Evolutionary conservation across 2,329 filamentous ascomycete genomes (phyloP), one percentile per base, ranked within the genome.

Genomic region (Talaromyces sp.): DNA sequence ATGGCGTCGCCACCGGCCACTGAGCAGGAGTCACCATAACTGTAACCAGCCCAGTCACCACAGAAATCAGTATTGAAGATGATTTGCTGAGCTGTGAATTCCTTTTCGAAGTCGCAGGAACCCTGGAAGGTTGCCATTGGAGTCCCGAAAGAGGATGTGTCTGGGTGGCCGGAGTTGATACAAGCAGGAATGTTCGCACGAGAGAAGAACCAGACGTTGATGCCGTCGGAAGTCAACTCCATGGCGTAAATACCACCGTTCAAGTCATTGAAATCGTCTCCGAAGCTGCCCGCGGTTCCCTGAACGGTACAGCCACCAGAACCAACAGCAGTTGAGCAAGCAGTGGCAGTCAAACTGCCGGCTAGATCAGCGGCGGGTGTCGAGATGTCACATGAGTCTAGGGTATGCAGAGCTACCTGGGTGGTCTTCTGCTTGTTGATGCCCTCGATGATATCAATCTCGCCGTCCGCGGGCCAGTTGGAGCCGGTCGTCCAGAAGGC

Each of bases 1-100:
- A 95, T 11, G 82, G 88, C 58, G 84, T 88, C 69, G 84, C 81
- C 56, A 81, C 78, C 12, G 79, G 78, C 76, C 88, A 93, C 82
- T 0, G 74, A 72, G 23, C 33, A 40, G 67, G 74, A 73, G 84
- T 88, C 59, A 5, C 68, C 71, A 50, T 69, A 84, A 1, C 80
- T 77, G 16, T 70, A 67, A 12, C 82, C 82, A 7, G 83, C 82
- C 82, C 83, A 85, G 60, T 82, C 80, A 37, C 83, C 83, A 64
- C 82, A 84, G 71, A 84, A 84, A 0, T 81, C 82, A 1, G 77
- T 81, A 66, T 84, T 80, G 62, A 84, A 79, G 23, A 83, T 72
- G 55, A 80, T 75, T 18, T 75, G 71, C 62, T 79, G 75, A 8
- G 73, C 60, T 50, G 71, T 71, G 69, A 81, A 80, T n/a, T 75